A percentile compares a stretch with the other conserved stretches of the same genome.
phyloP scores from a whole-genome alignment of 257 asterid species.

The Gentiana dahurica region DNA sequence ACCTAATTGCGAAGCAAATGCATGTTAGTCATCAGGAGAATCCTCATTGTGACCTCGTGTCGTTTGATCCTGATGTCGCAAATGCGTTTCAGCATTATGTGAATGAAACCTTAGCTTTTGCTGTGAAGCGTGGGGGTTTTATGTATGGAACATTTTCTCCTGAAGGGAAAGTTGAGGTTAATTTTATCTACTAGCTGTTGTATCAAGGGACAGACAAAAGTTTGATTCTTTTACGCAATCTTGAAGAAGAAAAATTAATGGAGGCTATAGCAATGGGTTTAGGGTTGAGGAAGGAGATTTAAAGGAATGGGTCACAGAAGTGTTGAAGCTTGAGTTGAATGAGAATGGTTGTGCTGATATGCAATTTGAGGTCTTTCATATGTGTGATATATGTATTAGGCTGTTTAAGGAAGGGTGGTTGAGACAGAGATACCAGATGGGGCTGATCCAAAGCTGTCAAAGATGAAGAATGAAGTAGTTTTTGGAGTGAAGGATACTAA shows the following conservation, averaged over 20 bases:
- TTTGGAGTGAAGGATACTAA: conserved; percentile 80
- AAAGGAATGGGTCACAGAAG: conserved; percentile 94
- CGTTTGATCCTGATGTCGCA: conserved; percentile 90
- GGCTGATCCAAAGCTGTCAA: conserved; percentile 79
- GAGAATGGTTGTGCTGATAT: conserved; percentile 12
- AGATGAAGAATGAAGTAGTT: conserved; percentile 82
- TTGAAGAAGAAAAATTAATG: conserved; percentile 61
- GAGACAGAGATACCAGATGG: conserved; percentile 52
- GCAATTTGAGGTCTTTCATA: no score
- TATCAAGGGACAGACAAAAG: conserved; percentile 74
- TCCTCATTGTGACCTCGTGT: conserved; percentile 83
- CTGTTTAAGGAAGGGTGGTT: conserved; percentile 53
- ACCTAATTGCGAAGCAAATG: conserved; percentile 92
- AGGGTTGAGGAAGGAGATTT: conserved; percentile 77
- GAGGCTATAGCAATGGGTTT: conserved; percentile 79
- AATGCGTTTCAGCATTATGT: conserved; percentile 88
- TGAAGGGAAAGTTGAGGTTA: conserved; percentile 74
- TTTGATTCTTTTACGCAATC: conserved; percentile 56
- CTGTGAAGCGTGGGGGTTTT: conserved; percentile 86
- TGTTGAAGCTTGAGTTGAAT: conserved; percentile 79
- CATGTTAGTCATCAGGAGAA: conserved; percentile 74
- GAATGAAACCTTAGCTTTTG: conserved; percentile 72
- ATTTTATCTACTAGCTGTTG: conserved; percentile 86
- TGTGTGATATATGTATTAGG: no score
- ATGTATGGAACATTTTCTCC: conserved; percentile 85